These are phyloP conservation scores for Blastomyces emzantsi DNA, from an alignment of 2,329 filamentous ascomycete species.

Conservation along the genomic window DNA sequence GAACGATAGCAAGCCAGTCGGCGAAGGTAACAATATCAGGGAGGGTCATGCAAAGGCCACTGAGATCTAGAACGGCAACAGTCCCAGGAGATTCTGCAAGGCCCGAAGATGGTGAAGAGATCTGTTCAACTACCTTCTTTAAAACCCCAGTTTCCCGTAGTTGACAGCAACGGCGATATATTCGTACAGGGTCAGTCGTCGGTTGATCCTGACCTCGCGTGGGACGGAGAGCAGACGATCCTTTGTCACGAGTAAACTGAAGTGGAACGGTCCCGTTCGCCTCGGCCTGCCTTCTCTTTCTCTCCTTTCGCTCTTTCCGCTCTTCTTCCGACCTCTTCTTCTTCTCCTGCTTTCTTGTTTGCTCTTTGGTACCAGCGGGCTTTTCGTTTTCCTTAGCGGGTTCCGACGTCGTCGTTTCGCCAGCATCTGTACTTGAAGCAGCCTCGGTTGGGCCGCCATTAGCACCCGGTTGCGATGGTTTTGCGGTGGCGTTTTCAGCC, in stretches of 20 bases:
- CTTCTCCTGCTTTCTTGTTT: constrained; percentile 78
- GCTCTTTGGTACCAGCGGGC: constrained; percentile 32
- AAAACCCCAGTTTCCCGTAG: constrained; percentile 85
- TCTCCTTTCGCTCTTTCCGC: constrained; percentile 83
- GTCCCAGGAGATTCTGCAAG: constrained; percentile 59
- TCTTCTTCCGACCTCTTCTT: constrained; percentile 94
- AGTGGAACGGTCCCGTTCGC: constrained; percentile 80
- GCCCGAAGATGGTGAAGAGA: constrained; percentile 60
- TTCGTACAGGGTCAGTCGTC: constrained; percentile 82
- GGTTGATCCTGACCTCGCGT: constrained; percentile 52
- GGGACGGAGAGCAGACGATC: constrained; percentile 27
- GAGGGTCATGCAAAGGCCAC: constrained; percentile 72
- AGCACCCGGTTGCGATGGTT: constrained; percentile 50
- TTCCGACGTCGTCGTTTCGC: constrained; percentile 22
- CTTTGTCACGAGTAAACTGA: constrained; percentile 64
- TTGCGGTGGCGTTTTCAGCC: constrained; percentile 65
- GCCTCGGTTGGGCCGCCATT: constrained; percentile 45
- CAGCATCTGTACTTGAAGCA: constrained; percentile 1
- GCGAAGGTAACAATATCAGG: constrained; percentile 79
- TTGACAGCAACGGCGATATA: constrained; percentile 92
- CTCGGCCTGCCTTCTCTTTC: constrained; percentile 73
- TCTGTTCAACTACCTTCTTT: constrained; percentile 84
- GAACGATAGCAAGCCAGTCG: constrained; percentile 89
- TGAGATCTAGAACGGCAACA: constrained; percentile 73
- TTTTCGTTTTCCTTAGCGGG: constrained; percentile 23